Evolutionary conservation across 2,329 filamentous ascomycete species (phyloP).

Genomic region (Cadophora sp.): DNA sequence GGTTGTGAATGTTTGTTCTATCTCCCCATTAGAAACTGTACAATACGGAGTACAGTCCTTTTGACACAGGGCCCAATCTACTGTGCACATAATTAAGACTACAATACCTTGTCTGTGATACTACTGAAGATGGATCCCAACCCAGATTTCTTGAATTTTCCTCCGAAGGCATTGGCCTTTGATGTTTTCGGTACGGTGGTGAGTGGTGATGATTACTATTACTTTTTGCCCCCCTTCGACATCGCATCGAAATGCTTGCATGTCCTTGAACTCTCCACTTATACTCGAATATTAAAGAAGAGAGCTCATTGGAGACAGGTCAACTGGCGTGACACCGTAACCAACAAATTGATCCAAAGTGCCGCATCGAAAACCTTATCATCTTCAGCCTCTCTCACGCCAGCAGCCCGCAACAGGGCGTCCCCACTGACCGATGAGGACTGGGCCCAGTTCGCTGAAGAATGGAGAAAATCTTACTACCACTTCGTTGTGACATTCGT

Average conservation of each 20-base stretch:
- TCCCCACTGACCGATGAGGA: slow-evolving; percentile 59
- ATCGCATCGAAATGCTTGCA: not conserved
- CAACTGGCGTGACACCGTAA: slow-evolving; percentile 76
- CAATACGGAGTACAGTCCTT: not conserved
- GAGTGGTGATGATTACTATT: slow-evolving; percentile 13
- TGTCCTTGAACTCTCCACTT: not conserved
- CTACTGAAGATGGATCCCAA: slow-evolving; percentile 22
- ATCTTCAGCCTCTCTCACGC: slow-evolving; percentile 51
- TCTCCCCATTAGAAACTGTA: no score
- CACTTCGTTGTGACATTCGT: slow-evolving; percentile 63
- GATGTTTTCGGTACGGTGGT: slow-evolving; percentile 81
- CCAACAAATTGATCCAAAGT: slow-evolving; percentile 59
- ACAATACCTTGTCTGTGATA: not conserved
- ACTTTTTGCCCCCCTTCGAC: not conserved
- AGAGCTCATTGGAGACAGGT: slow-evolving; percentile 44
- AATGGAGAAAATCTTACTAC: slow-evolving; percentile 72
- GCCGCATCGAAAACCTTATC: slow-evolving; percentile 55
- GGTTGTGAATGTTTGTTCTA: not conserved
- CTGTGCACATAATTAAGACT: not conserved
- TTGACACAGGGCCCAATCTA: not conserved
- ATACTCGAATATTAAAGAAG: not conserved
- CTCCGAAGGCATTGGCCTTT: slow-evolving; percentile 68
- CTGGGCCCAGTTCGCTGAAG: slow-evolving; percentile 70
- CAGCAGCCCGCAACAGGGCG: slow-evolving; percentile 54
- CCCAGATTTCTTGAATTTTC: slow-evolving; percentile 33